Evolutionary conservation across 2,329 filamentous ascomycete genomes (phyloP).

Genomic region (Aspergillus niger): DNA sequence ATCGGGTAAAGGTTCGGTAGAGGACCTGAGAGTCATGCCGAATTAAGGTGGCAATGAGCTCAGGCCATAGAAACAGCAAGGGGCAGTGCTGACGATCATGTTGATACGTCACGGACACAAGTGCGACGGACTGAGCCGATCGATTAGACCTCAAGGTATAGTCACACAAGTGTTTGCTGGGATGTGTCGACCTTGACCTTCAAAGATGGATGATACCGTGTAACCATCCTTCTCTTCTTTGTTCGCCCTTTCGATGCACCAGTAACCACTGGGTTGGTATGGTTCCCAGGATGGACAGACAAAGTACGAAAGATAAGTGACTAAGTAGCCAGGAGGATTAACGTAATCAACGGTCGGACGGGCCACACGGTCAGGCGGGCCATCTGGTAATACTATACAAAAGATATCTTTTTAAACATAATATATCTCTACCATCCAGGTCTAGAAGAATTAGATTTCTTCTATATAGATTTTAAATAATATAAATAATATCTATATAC

Average conservation of each 20-base stretch:
- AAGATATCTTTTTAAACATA: too few species aligned
- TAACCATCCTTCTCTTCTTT: not conserved
- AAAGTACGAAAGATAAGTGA: not conserved
- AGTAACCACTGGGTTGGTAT: not conserved
- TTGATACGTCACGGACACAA: constrained; percentile 4
- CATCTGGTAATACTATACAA: too few species aligned
- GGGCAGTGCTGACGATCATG: not conserved
- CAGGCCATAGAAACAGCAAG: not conserved
- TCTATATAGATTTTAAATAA: too few species aligned
- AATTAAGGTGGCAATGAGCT: not conserved
- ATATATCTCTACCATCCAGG: too few species aligned
- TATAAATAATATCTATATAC: too few species aligned
- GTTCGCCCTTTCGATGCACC: not conserved
- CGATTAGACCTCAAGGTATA: too few species aligned
- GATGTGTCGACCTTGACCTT: not conserved
- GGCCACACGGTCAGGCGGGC: too few species aligned
- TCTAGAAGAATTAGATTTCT: too few species aligned
- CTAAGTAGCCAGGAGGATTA: not conserved
- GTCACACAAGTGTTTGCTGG: not conserved
- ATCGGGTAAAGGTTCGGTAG: not conserved
- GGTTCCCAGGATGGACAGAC: not conserved
- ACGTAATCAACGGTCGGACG: too few species aligned
- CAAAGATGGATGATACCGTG: not conserved
- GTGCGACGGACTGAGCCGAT: not conserved
- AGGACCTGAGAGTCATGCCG: not conserved